Base-by-base conservation (phyloP, 352 stramenopile genomes). In the Hyphochytrium catenoides region DNA sequence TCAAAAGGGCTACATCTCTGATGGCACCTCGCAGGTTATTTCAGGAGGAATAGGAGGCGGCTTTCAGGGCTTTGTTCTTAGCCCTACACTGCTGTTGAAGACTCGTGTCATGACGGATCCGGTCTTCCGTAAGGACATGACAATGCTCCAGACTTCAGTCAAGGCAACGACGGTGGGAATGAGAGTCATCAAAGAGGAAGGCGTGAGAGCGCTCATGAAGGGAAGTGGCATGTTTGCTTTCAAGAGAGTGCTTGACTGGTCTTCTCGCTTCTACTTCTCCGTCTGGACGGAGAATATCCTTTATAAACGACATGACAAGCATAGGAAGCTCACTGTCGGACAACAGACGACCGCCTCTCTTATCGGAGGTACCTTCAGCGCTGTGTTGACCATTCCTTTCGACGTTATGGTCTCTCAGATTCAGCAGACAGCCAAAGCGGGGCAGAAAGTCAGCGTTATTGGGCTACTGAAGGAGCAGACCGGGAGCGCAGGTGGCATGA, bases 71-170 rank as follows among this genome's bases (percentile, higher is more conserved):
- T 73, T 91, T 28, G 74, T 84, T 34, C 62, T 93, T 18, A 86
- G 64, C 18, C 79, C 79, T 1, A 87, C 73, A 45, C 59, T 93
- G 35, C 55, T 93, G 34, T 58, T 93, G 26, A 93, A 93, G 59
- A 93, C 79, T 31, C 71, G 79, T 28, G 79, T 93, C 27, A 93
- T 93, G 79, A 93, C 79, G 1, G 74, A 93, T 44, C 63, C 71
- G 3, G 54, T 88, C 4, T 93, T 92, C 59, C 72, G 77, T 16
- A 56, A 78, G 34, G 62, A 69, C n/a, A 91, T 90, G 71, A 79
- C 56, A 30, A 50, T 62, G 8, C 41, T 68, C 7, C 58, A 88
- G 54, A 90, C 79, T 11, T 76, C 60, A 34, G 59, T 51, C 27
- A 62, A 76, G 45, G 83, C 61, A 35, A 54, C 82, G 36, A 48